Base-by-base conservation (phyloP, 805 yeast species). In the Candida rishiriensis region DNA sequence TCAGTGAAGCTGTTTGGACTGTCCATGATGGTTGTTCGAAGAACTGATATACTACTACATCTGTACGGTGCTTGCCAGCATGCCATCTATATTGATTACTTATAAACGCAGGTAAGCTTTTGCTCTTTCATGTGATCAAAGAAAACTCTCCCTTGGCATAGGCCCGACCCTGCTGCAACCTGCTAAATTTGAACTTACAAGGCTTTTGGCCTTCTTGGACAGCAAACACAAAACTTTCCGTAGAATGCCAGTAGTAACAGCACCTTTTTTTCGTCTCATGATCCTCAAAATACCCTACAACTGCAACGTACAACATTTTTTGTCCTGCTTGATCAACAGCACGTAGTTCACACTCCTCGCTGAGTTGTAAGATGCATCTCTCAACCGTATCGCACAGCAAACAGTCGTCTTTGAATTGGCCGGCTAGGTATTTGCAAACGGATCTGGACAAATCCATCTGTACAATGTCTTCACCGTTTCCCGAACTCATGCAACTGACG, bases 401-500 rank as follows among this genome's bases (percentile, higher is more conserved):
- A 12, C 17, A 17, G 13, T 46, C 45, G 1, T 34, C 17, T 10
- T 39, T 36, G 36, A 41, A 43, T 12, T 48, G 35, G 10, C 21
- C n/a, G 3, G 43, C 34, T 6, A 57, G 12, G 34, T 48, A 47
- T 2, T 39, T 32, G 36, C 67, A 59, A n/a, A 61, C 54, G 11
- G 43, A 44, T 31, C 68, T 51, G 3, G 77, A 73, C 16, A 78
- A 53, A 40, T 67, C 70, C 66, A 69, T 62, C 40, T 59, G 57
- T 4, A 76, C 62, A 31, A 78, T 76, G 44, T 76, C 78, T 50
- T 78, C 83, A 2, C 83, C 83, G 52, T 73, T 75, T 3, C 83
- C 83, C 33, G 79, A 71, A 56, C 81, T 73, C 57, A 64, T 53
- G 6, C 53, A 47, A 33, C 39, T 46, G 10, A 50, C 42, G 56